Evolutionary conservation across 1,284 basidiomycete genomes (phyloP).

Genomic region (Irpex lacteus): DNA sequence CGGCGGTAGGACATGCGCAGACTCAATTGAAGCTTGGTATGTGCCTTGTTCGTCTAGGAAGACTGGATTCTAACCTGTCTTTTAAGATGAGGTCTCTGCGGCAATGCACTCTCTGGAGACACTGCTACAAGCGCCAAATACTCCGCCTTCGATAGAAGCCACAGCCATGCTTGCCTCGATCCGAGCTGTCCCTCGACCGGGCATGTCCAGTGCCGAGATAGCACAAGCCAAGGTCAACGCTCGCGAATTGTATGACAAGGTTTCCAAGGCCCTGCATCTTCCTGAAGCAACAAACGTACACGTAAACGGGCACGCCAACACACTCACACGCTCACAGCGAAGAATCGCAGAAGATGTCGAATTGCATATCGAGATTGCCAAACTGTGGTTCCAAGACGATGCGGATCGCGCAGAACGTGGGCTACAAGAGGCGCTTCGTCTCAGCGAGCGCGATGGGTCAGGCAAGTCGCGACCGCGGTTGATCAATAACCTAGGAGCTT

Average conservation of each 20-base stretch:
- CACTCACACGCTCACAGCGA: constrained; percentile 40
- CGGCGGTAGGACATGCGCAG: constrained; percentile 83
- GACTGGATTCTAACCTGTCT: constrained; percentile 5
- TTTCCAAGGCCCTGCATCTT: constrained; percentile 62
- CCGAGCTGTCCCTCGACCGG: constrained; percentile 74
- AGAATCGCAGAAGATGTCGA: constrained; percentile 75
- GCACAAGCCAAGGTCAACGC: constrained; percentile 72
- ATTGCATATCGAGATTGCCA: constrained; percentile 84
- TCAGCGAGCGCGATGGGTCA: constrained; percentile 42
- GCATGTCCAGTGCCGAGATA: constrained; percentile 72
- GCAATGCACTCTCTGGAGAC: constrained; percentile 88
- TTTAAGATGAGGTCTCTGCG: constrained; percentile 68
- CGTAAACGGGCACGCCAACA: constrained; percentile 28
- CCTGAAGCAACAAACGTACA: constrained; percentile 44
- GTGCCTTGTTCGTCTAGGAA: constrained; percentile 16
- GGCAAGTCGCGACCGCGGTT: constrained; percentile 61
- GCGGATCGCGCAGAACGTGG: constrained; percentile 71
- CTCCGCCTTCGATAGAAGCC: constrained; percentile 73
- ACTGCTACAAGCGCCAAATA: constrained; percentile 63
- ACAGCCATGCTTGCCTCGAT: constrained; percentile 88
- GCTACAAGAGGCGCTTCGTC: constrained; percentile 68
- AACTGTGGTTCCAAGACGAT: constrained; percentile 82
- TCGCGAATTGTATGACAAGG: constrained; percentile 78
- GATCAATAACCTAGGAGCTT: constrained; percentile 80
- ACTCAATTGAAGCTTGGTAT: constrained; percentile 79